phyloP scores from a whole-genome alignment of 2,329 filamentous ascomycete species.

The Neofusicoccum umdonicola region DNA sequence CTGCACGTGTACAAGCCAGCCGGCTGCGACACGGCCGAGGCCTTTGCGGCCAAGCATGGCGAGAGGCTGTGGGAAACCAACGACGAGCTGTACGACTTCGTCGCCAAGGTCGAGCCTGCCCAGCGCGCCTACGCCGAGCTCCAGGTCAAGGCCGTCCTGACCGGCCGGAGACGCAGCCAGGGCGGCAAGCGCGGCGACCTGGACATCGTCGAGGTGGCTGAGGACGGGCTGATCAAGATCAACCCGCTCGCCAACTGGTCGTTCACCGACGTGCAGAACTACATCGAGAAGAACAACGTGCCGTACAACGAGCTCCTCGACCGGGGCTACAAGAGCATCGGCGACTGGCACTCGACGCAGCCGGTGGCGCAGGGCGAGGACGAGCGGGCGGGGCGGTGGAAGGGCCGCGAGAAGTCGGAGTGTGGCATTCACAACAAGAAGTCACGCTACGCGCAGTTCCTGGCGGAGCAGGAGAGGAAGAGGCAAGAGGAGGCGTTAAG shows the following conservation, averaged over 20 bases:
- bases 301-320: slow-evolving; percentile 93
- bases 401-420: slow-evolving; percentile 92
- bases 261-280: slow-evolving; percentile 84
- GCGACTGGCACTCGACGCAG: slow-evolving; percentile 95
- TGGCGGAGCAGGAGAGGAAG: slow-evolving; percentile 71
- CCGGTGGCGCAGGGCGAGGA: slow-evolving; percentile 90
- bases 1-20: slow-evolving; percentile 89
- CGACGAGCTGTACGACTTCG: slow-evolving; percentile 90
- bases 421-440: slow-evolving; percentile 99
- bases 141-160: slow-evolving; percentile 85
- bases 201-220: slow-evolving; percentile 89
- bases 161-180: slow-evolving; percentile 86
- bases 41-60: slow-evolving; percentile 83
- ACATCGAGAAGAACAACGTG: slow-evolving; percentile 81
- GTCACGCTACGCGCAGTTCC: slow-evolving; percentile 84
- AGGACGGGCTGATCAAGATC: slow-evolving; percentile 90
- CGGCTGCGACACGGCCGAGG: slow-evolving; percentile 66
- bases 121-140: slow-evolving; percentile 87
- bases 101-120: slow-evolving; percentile 95
- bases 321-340: slow-evolving; percentile 94
- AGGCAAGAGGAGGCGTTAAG: slow-evolving; percentile 29
- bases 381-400: slow-evolving; percentile 94
- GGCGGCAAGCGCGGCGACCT: slow-evolving; percentile 88
- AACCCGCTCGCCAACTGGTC: slow-evolving; percentile 95
- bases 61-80: slow-evolving; percentile 80